Evolutionary conservation across 1,284 basidiomycete species (phyloP), one percentile per base, ranked within the genome.

Genomic region (Rhizoctonia solani): DNA sequence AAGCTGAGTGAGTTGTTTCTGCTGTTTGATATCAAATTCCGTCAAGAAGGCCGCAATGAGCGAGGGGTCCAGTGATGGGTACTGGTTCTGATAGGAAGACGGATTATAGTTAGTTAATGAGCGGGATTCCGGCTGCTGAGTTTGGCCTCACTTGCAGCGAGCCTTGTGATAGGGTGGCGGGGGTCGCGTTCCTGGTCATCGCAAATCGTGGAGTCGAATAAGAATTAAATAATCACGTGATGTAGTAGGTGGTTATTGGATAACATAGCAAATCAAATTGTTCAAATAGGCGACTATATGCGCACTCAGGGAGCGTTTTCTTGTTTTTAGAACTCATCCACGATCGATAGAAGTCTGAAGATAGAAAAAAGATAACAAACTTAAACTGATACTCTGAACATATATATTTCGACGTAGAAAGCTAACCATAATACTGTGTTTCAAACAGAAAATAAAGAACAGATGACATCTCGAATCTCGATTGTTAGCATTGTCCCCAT

Each of bases 21-120:
- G 63, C 21, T 54, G 41, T 11, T 21, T 44, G 14, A 9, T 34
- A 49, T 65, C 59, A 8, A 65, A 42, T 14, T 65, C 59, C 11
- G 42, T 25, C 19, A 66, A 41, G 29, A 65, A 37, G 3, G 63
- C 50, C 21, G 63, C 63, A 19, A 66, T 66, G 3, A 66, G 52
- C 6, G 41, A 46, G n/a, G 63, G 19, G 19, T 66, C 63, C 9
- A 54, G 32, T n/a, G 39, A 34, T 4, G 63, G 63, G 16, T 34
- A 66, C 54, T 66, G 52, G 42, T 46, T 66, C 63, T 66, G 52
- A 3, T 13, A 9, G 2, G 14, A 44, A 4, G 41, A 5, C 19
- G n/a, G 37, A 8, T 39, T 16, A 21, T 44, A 44, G 5, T 29
- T 19, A 49, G 6, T 21, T 13, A 13, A 34, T 53, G 19, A 41